Percentiles rank a stretch among this genome's conserved stretches.
Conservation (phyloP, 1,284 basidiomycete genomes). For the Xerocomus cyaneibrunnescens region DNA sequence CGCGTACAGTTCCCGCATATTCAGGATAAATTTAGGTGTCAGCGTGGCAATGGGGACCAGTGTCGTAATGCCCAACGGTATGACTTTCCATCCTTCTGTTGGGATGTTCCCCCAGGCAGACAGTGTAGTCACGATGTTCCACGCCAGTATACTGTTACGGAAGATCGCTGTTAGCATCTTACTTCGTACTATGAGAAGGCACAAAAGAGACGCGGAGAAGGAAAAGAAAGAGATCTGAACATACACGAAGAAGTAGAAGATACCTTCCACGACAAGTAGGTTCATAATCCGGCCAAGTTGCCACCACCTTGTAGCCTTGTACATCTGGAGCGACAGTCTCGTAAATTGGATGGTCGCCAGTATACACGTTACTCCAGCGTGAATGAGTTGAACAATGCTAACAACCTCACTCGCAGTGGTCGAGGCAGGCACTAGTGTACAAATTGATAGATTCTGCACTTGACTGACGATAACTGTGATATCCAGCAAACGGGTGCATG, state of each 20-base stretch:
- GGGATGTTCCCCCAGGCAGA: not conserved
- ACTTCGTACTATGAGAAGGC: no score
- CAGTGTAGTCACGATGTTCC: constrained; percentile 7
- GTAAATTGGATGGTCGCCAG: constrained; percentile 8
- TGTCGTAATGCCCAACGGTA: not conserved
- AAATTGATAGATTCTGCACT: not conserved
- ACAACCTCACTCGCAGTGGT: not conserved
- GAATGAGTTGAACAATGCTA: constrained; percentile 1
- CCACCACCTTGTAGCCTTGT: constrained; percentile 11
- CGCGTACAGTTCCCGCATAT: constrained; percentile 5
- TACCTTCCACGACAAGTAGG: constrained; percentile 6
- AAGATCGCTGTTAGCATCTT: no score
- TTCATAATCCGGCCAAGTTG: constrained; percentile 9
- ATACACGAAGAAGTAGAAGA: constrained; percentile 17
- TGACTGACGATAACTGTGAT: not conserved
- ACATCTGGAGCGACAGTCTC: constrained; percentile 1
- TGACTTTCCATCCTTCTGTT: not conserved
- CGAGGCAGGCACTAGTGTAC: not conserved
- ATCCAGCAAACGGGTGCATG: no score
- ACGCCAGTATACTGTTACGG: constrained; percentile 10
- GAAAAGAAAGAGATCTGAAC: not conserved
- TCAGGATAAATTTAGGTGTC: constrained; percentile 10
- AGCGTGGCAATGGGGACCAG: constrained; percentile 2
- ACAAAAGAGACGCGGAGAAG: no score
- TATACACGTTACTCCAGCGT: constrained; percentile 4